Evolutionary conservation across 306 rosid genomes (phyloP).

Genomic region (Sicyos edulis): DNA sequence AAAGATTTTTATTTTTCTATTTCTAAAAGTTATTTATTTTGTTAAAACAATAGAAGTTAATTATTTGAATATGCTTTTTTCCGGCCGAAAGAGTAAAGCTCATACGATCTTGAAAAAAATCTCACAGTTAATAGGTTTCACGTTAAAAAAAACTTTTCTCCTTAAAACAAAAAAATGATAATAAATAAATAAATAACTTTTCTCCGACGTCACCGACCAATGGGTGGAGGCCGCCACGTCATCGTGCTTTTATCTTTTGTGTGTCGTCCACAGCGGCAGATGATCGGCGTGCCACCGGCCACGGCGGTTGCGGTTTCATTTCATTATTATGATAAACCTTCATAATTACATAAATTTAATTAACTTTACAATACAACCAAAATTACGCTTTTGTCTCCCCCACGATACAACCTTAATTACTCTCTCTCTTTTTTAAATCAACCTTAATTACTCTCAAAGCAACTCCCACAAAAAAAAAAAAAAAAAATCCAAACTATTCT

Average conservation of each 20-base stretch:
- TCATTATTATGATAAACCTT: not conserved
- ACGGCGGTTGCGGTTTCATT: not conserved
- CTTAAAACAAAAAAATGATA: no score
- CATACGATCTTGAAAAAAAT: no score
- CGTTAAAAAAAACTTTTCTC: no score
- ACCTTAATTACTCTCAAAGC: not conserved
- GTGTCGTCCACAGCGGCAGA: not conserved
- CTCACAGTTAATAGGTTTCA: no score
- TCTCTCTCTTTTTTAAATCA: no score
- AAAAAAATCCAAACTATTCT: not conserved
- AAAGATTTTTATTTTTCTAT: no score
- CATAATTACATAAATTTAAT: not conserved
- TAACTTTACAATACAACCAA: not conserved
- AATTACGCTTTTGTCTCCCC: not conserved
- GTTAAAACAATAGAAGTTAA: no score
- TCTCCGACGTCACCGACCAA: slow-evolving; percentile 14
- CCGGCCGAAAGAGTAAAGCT: no score
- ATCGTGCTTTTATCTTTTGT: not conserved
- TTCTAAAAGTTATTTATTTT: no score
- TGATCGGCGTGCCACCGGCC: slow-evolving; percentile 17
- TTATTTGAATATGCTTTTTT: no score
- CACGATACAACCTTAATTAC: not conserved
- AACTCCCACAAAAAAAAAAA: not conserved
- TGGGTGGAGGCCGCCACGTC: not conserved
- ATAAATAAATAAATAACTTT: not conserved